Base-by-base conservation (phyloP, 768 basidiomycete genomes). In the Mycena galopus region DNA sequence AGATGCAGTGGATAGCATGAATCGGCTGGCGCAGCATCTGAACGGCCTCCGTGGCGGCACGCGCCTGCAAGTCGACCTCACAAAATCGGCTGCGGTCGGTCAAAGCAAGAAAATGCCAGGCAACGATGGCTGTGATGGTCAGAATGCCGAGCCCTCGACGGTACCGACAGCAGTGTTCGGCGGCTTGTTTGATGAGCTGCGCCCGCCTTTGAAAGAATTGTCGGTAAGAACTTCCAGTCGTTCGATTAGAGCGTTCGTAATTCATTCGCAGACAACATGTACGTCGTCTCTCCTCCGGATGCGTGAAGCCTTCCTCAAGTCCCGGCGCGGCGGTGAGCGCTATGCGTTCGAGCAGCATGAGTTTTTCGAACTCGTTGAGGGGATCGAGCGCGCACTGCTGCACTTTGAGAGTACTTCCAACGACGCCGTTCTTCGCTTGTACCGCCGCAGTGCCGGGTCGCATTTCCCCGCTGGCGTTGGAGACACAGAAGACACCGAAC, bases 21-120 rank as follows among this genome's bases (percentile, higher is more conserved):
- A 94, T 71, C 86, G 96, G 17, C 88, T 99, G 5, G 98, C 95
- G 1, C 97, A 99, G 78, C 97, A 99, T 83, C 82, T 99, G 50
- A 96, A 93, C 66, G 96, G 97, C 25, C 84, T 99, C 70, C 84
- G 97, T 55, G 92, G 94, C 69, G 94, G 96, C 1, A 95, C 93
- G 8, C 88, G 90, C 37, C 81, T 99, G 37, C 96, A 98, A 78
- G 91, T 93, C 72, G 94, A 97, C 60, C 81, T 98, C 30, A 89
- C 93, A 14, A 88, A 88, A 75, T 93, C 93, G 2, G 84, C 85
- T n/a, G 77, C 79, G 56, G 77, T 80, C 33, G 77, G 70, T 19
- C 79, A 62, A 37, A 70, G 61, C 65, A 76, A 69, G 62, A 76
- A 67, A 64, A 73, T 12, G 47, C 14, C 70, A 73, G 76, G 72